Base-by-base conservation (phyloP, 345 rosid species). In the Aethionema arabicum region DNA sequence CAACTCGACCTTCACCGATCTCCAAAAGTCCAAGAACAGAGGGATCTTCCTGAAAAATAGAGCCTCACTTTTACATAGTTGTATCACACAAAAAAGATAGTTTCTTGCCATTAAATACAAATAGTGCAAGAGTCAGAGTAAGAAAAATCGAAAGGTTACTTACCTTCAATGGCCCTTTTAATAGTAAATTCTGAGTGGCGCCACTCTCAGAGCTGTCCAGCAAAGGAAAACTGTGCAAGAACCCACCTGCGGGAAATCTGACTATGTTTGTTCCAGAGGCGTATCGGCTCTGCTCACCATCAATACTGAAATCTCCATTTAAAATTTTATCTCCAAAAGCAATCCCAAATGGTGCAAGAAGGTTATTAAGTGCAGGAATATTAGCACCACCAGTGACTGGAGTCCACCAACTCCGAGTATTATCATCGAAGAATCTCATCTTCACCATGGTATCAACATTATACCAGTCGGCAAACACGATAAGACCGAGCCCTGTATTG, bases 331-430 rank as follows among this genome's bases (percentile, higher is more conserved):
- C 95, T 48, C 99, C 99, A 74, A 92, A 92, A 52, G 99, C 97
- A 57, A 92, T 89, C 63, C 97, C 99, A 74, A 92, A 92, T n/a
- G 99, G 84, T 21, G 93, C 83, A 74, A 92, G 76, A 61, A 92
- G 97, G 73, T 84, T 86, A 77, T 92, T 92, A 56, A 92, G 60
- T 39, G 97, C 99, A 0, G 99, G 99, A 57, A 92, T 68, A 78
- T 92, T 92, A 47, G 98, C 93, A 56, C 98, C 98, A 68, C 98
- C 98, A 37, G 98, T 92, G 67, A 87, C 84, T 49, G 98, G 98
- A 58, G 97, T 92, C 98, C 98, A 92, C 97, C 97, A 89, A 69
- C 98, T 92, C 52, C 95, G 78, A 1, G 98, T 89, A 74, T 92
- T 92, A 74, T 92, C 98, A 68, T 92, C 98, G 11, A 92, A 92